Conservation (phyloP, 106 monocot genomes). For the Allium sativum region DNA sequence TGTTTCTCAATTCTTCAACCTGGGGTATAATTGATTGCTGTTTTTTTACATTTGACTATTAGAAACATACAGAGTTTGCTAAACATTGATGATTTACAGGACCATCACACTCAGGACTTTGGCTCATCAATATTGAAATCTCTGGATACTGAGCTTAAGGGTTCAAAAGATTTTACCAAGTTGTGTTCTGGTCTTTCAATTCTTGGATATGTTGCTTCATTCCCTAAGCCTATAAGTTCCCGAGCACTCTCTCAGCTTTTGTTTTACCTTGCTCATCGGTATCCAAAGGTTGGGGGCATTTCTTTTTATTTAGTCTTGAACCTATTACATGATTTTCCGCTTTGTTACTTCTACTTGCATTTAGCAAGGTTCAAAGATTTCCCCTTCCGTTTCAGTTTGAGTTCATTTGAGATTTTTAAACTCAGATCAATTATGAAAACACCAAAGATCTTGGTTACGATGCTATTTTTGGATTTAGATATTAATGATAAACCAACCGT, state of each 20-base stretch:
- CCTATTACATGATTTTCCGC: too few relatives aligned
- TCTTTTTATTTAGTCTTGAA: neutral
- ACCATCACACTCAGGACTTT: conserved; percentile 25
- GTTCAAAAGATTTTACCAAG: conserved; percentile 87
- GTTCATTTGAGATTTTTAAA: neutral
- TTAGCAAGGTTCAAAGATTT: too few relatives aligned
- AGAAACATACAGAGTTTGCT: neutral
- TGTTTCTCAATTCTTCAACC: too few relatives aligned
- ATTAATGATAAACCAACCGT: too few relatives aligned
- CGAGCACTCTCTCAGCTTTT: conserved; percentile 58
- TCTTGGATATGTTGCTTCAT: conserved; percentile 81
- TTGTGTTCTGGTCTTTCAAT: conserved; percentile 69
- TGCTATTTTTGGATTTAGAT: too few relatives aligned
- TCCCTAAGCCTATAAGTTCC: conserved; percentile 25
- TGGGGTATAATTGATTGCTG: too few relatives aligned
- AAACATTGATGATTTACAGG: conserved; percentile 11
- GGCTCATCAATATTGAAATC: conserved; percentile 41
- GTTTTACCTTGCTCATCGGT: conserved; percentile 66
- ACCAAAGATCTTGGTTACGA: too few relatives aligned
- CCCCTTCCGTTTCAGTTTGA: neutral
- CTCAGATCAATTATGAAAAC: too few relatives aligned
- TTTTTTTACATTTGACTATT: too few relatives aligned
- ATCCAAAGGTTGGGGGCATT: conserved; percentile 64
- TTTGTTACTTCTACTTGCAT: too few relatives aligned
- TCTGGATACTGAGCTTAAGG: conserved; percentile 64